Percentiles rank a stretch among this genome's conserved stretches.
phyloP scores from a whole-genome alignment of 345 rosid genomes.

The Theobroma cacao region DNA sequence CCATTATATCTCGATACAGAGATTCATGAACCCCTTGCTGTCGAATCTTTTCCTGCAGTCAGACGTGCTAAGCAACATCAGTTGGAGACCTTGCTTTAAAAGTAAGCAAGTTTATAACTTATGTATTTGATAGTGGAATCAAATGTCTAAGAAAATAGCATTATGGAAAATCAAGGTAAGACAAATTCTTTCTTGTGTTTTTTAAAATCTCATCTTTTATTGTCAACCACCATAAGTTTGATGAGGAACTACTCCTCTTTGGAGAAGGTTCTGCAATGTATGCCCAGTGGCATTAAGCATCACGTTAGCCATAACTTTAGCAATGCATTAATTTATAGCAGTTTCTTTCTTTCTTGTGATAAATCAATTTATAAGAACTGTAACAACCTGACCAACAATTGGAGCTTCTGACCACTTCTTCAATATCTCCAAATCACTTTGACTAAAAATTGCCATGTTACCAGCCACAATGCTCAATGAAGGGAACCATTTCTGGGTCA shows the following conservation, averaged over 20 bases:
- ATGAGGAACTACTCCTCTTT: background rate
- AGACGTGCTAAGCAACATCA: conserved; percentile 11
- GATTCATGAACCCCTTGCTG: conserved; percentile 78
- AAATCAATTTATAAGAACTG: background rate
- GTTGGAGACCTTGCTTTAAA: background rate
- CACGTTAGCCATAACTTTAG: background rate
- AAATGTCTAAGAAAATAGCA: background rate
- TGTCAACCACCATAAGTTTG: background rate
- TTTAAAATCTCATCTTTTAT: background rate
- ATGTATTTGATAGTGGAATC: background rate
- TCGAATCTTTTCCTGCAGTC: conserved; percentile 46
- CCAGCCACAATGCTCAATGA: conserved; percentile 47
- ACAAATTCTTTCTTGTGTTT: background rate
- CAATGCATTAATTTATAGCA: background rate
- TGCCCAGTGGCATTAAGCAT: background rate
- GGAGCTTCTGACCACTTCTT: conserved; percentile 40
- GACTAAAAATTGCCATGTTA: conserved; percentile 36
- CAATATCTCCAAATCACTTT: conserved; percentile 40
- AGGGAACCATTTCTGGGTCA: conserved; percentile 78
- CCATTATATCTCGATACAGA: conserved; percentile 58
- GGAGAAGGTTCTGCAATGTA: background rate
- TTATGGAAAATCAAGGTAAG: background rate
- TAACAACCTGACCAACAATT: conserved; percentile 44
- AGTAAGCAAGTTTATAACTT: background rate
- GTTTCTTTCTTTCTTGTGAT: background rate